A percentile compares a stretch with the other conserved stretches of the same genome.
phyloP scores from a whole-genome alignment of 768 basidiomycete species.

The Xerocomus potaroensis region DNA sequence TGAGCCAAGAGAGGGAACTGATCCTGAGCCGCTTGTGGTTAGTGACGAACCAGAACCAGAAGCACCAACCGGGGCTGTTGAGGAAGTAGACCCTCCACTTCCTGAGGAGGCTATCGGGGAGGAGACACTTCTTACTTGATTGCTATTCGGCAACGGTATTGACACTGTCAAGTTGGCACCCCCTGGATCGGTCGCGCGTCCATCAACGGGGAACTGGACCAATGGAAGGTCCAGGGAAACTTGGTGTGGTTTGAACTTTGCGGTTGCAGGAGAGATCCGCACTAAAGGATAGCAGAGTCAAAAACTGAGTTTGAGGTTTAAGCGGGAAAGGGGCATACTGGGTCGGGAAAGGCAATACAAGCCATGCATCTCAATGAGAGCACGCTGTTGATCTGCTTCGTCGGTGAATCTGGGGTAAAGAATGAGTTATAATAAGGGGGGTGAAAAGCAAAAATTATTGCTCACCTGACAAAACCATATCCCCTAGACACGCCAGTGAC shows the following conservation, averaged over 20 bases:
- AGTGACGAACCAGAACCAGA: conserved; percentile 48
- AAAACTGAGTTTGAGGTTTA: conserved; percentile 2
- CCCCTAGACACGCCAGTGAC: conserved; percentile 85
- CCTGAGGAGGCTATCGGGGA: conserved; percentile 54
- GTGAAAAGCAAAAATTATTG: conserved; percentile 10
- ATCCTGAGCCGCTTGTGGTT: conserved; percentile 43
- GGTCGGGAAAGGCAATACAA: conserved; percentile 85
- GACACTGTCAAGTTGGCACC: conserved; percentile 43
- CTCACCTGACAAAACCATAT: conserved; percentile 88
- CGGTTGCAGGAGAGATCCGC: conserved; percentile 88
- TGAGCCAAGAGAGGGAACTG: conserved; percentile 50
- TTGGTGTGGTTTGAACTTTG: conserved; percentile 71
- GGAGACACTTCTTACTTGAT: conserved; percentile 62
- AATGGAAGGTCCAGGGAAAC: conserved; percentile 44
- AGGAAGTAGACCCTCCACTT: conserved; percentile 18
- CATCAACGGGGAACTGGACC: conserved; percentile 38
- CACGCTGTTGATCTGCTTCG: conserved; percentile 84
- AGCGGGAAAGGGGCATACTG: conserved; percentile 47
- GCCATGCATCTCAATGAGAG: conserved; percentile 88
- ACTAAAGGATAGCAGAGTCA: conserved; percentile 45
- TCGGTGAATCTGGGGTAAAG: conserved; percentile 74
- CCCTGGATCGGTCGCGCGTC: conserved; percentile 29
- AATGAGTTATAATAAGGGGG: conserved; percentile 5
- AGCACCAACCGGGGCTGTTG: conserved; percentile 32
- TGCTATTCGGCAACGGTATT: conserved; percentile 42